These are phyloP conservation scores for Novakomyces olei DNA, from an alignment of 805 yeast genomes.

Conservation along the genomic window DNA sequence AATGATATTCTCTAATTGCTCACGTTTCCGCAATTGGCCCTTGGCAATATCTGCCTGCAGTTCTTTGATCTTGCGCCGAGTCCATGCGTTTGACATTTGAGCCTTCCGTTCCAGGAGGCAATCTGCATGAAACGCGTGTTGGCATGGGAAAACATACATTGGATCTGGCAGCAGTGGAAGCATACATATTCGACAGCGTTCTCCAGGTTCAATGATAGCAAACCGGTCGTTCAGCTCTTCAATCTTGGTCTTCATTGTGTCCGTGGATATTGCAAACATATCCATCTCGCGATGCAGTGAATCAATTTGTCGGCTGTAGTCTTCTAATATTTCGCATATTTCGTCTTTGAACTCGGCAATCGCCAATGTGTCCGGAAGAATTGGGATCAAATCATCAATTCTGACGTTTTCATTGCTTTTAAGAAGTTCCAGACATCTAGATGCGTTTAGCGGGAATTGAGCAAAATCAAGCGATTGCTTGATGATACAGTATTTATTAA, in stretches of 20 bases:
- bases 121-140: constrained; percentile 72
- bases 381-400: constrained; percentile 66
- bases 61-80: constrained; percentile 38
- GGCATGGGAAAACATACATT: constrained; percentile 71
- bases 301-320: constrained; percentile 42
- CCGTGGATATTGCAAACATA: constrained; percentile 38
- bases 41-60: constrained; percentile 25
- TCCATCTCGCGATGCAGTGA: constrained; percentile 53
- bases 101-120: constrained; percentile 48
- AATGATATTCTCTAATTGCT: constrained; percentile 32
- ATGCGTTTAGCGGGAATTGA: too few species aligned
- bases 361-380: constrained; percentile 64
- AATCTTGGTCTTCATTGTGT: constrained; percentile 39
- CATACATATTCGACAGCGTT: constrained; percentile 54
- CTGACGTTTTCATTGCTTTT: too few species aligned
- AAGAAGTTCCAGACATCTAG: too few species aligned
- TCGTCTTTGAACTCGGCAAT: constrained; percentile 71
- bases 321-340: constrained; percentile 55
- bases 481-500: too few species aligned
- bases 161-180: constrained; percentile 46
- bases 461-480: too few species aligned
- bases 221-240: constrained; percentile 27
- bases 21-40: constrained; percentile 7
- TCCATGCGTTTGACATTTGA: constrained; percentile 40
- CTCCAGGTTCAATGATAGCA: constrained; percentile 60